These are phyloP conservation scores for Verticillium klebahnii DNA, from an alignment of 2,329 filamentous ascomycete genomes.

Conservation along the genomic window DNA sequence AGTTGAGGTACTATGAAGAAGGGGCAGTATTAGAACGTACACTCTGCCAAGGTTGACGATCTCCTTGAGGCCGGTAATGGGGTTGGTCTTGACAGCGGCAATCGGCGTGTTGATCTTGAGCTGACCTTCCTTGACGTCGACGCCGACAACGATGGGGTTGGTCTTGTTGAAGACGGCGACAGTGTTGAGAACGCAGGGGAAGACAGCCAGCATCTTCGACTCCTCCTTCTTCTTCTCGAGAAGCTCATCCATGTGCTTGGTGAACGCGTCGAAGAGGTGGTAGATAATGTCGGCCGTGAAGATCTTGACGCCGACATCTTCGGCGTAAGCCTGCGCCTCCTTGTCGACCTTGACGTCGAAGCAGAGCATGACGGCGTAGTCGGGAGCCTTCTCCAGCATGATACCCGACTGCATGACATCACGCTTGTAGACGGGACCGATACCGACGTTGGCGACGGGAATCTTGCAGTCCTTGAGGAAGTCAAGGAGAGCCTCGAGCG, in stretches of 20 bases:
- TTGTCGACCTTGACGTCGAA: conserved; percentile 99
- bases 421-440: conserved; percentile 95
- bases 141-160: conserved; percentile 86
- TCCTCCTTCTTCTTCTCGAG: conserved; percentile 93
- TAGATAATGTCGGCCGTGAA: conserved; percentile 99
- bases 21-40: conserved; percentile 50
- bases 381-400: conserved; percentile 93
- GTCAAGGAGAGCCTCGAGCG: conserved; percentile 90
- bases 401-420: conserved; percentile 93
- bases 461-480: conserved; percentile 97
- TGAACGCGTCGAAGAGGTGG: conserved; percentile 95
- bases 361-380: conserved; percentile 98
- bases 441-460: conserved; percentile 93
- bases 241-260: conserved; percentile 84
- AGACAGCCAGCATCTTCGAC: conserved; percentile 90
- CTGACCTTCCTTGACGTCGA: conserved; percentile 90
- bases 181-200: conserved; percentile 86
- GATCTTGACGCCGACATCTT: conserved; percentile 93
- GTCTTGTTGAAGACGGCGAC: conserved; percentile 99
- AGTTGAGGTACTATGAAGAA: not conserved
- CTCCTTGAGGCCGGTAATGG: conserved; percentile 76
- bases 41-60: conserved; percentile 85
- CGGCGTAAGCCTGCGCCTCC: conserved; percentile 84
- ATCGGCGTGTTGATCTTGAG: conserved; percentile 86
- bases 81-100: conserved; percentile 77